These are phyloP conservation scores for Raffaelea arxii DNA, from an alignment of 2,329 filamentous ascomycete genomes.

Conservation along the genomic window DNA sequence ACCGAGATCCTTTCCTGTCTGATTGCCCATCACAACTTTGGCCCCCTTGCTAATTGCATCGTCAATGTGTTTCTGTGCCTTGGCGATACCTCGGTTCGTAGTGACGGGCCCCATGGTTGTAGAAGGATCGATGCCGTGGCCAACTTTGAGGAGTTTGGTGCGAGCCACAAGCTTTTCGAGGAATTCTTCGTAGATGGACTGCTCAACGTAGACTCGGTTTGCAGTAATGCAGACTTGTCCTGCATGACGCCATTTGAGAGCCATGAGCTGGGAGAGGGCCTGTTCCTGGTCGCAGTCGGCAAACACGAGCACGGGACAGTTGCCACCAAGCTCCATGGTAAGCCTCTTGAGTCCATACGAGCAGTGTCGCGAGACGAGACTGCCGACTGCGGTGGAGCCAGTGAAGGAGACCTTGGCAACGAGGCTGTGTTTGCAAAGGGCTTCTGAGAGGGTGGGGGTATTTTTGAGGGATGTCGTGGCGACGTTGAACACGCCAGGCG, in stretches of 20 bases:
- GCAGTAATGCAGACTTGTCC: conserved; percentile 56
- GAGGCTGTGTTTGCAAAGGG: conserved; percentile 30
- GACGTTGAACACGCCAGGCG: conserved; percentile 55
- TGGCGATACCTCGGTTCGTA: conserved; percentile 22
- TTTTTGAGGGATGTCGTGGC: conserved; percentile 29
- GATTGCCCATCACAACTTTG: conserved; percentile 29
- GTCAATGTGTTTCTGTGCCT: conserved; percentile 18
- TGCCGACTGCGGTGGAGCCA: conserved; percentile 56
- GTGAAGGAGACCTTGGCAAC: conserved; percentile 65
- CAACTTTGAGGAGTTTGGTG: conserved; percentile 11
- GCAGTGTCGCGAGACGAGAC: conserved; percentile 52
- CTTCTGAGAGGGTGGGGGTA: conserved; percentile 31
- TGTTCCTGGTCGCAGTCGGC: conserved; percentile 43
- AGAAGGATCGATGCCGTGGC: conserved; percentile 16
- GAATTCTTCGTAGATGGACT: conserved; percentile 47
- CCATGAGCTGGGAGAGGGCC: conserved; percentile 29
- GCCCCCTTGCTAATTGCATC: conserved; percentile 15
- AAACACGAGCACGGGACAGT: conserved; percentile 55
- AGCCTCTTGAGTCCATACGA: conserved; percentile 58
- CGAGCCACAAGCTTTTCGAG: conserved; percentile 33
- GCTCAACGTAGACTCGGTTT: conserved; percentile 55
- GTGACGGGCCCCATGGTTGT: conserved; percentile 26
- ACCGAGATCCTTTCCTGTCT: too few species aligned
- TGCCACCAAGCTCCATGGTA: conserved; percentile 63
- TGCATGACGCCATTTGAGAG: conserved; percentile 36